These are phyloP conservation scores for Bacidia rubella DNA, from an alignment of 495 filamentous ascomycete species.

Conservation along the genomic window DNA sequence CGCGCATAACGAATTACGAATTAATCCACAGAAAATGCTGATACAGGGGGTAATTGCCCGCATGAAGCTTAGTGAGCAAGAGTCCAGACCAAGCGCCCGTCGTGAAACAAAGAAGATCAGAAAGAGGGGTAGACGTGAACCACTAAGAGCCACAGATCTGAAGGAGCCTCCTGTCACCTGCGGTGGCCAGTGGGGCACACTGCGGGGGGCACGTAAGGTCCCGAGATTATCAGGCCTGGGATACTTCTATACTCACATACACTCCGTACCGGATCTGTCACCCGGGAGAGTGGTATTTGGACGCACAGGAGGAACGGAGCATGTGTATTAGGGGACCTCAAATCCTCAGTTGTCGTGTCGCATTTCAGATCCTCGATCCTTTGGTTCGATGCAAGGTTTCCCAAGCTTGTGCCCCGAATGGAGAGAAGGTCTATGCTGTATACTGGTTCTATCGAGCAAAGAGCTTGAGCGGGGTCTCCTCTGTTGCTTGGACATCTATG, in stretches of 20 bases:
- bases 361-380: too few relatives aligned
- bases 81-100: neutral
- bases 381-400: too few relatives aligned
- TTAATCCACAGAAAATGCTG: too few relatives aligned
- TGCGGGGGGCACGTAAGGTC: neutral
- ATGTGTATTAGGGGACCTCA: too few relatives aligned
- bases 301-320: too few relatives aligned
- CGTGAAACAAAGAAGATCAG: neutral
- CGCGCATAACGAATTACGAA: too few relatives aligned
- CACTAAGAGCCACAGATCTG: neutral
- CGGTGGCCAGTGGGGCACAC: neutral
- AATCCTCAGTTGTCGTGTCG: too few relatives aligned
- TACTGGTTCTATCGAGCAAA: too few relatives aligned
- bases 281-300: neutral
- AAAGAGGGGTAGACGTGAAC: neutral
- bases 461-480: neutral
- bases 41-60: neutral
- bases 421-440: too few relatives aligned
- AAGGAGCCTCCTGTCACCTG: neutral
- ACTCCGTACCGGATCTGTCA: neutral
- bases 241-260: neutral
- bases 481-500: neutral
- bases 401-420: too few relatives aligned
- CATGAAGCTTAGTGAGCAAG: neutral
- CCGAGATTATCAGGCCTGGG: neutral